Base-by-base conservation (phyloP, 2,329 filamentous ascomycete genomes). In the Aspergillus terreus region DNA sequence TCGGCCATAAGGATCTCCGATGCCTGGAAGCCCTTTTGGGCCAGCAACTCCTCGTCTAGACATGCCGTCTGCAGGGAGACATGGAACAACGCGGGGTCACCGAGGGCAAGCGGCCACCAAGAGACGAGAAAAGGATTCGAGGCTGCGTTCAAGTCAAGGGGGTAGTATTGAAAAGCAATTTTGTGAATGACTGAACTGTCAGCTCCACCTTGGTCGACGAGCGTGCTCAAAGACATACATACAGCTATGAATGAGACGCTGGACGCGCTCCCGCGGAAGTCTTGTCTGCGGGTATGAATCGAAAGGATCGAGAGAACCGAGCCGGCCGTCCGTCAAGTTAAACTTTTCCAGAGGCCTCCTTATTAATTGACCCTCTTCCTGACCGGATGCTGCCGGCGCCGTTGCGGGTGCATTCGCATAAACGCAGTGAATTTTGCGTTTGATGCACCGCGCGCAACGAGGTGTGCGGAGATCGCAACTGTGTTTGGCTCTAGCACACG, bases 81-180 rank as follows among this genome's bases (percentile, higher is more conserved):
- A 56, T 83, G 79, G 49, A 83, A 83, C 1, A 83, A 58, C 4
- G 79, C 79, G 0, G 81, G 78, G 50, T 83, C 81, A 0, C 71
- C 75, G 0, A 83, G 70, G 0, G 81, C 80, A 1, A 79, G 69
- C 0, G 81, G 81, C 80, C 81, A 83, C 81, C 81, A 83, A 0
- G 79, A 82, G 6, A 82, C 67, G 15, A 83, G 66, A 53, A 83
- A 83, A 0, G 81, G 81, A 56, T 83, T 83, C 6, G 81, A 80
- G 0, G 64, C 63, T n/a, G 72, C 59, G 53, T 71, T 75, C 6
- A 81, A 66, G 47, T 83, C 81, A 17, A 82, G 68, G 0, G 81
- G 81, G 57, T 83, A 83, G 58, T 83, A 83, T 55, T 82, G 77
- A 46, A 83, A 83, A 0, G 80, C 79, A 44, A 84, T 83, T 42